Evolutionary conservation across 2,329 filamentous ascomycete genomes (phyloP).

Genomic region (Penicillium sp.): DNA sequence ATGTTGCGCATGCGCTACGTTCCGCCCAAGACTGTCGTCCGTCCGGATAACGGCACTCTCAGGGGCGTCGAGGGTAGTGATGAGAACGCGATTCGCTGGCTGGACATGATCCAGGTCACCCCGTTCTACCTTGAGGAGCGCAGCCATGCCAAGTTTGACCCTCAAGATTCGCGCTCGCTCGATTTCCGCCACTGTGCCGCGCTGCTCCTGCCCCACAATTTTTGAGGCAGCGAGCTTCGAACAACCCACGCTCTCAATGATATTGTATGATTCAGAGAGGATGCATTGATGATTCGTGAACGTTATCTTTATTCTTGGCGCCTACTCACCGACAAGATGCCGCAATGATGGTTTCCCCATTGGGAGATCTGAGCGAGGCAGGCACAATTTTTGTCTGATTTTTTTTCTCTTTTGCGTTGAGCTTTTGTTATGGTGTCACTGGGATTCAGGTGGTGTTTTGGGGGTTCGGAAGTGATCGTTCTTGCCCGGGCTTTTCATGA

Average conservation of each 20-base stretch:
- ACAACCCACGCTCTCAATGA: background rate
- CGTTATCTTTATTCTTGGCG: background rate
- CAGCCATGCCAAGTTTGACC: slow-evolving; percentile 41
- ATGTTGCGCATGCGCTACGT: slow-evolving; percentile 59
- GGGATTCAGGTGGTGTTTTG: background rate
- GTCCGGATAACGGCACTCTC: slow-evolving; percentile 42
- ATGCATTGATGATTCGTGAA: background rate
- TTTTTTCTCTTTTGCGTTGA: background rate
- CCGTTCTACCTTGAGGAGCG: slow-evolving; percentile 43
- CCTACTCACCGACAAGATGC: background rate
- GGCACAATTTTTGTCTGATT: background rate
- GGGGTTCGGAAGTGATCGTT: background rate
- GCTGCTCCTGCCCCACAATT: slow-evolving; percentile 32
- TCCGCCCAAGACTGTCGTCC: slow-evolving; percentile 44
- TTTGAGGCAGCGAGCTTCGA: background rate
- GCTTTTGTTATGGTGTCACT: background rate
- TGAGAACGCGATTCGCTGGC: slow-evolving; percentile 43
- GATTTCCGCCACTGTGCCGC: slow-evolving; percentile 44
- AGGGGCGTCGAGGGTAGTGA: slow-evolving; percentile 43
- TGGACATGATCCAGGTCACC: slow-evolving; percentile 44
- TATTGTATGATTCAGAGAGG: slow-evolving; percentile 1
- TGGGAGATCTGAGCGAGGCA: background rate
- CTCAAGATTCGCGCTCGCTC: slow-evolving; percentile 44
- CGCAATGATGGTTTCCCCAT: background rate
- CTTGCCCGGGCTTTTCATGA: background rate